These are phyloP conservation scores for Rhodotorula sp. DNA, from an alignment of 1,284 basidiomycete species.

Conservation along the genomic window DNA sequence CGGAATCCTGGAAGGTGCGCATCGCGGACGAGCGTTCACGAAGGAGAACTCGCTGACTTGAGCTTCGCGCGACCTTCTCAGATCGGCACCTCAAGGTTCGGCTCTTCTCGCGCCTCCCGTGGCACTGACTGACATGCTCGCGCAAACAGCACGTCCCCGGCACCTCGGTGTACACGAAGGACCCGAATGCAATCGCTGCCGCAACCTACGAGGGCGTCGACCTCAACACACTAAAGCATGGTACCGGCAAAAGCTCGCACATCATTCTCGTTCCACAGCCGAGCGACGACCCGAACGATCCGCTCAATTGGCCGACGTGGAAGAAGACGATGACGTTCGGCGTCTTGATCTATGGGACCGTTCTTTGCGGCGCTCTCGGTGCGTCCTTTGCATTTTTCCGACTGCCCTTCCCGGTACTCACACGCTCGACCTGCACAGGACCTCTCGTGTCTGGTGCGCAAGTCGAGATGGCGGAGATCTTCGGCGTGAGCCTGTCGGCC, in stretches of 20 bases:
- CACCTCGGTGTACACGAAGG: conserved; percentile 7
- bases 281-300: conserved; percentile 29
- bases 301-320: conserved; percentile 26
- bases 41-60: neutral
- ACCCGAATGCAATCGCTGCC: conserved; percentile 1
- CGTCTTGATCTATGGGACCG: conserved; percentile 19
- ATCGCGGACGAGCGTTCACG: neutral
- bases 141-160: conserved; percentile 8
- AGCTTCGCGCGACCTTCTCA: neutral
- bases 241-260: neutral
- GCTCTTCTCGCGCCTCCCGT: too few relatives aligned
- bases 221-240: neutral
- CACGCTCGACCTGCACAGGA: neutral
- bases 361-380: conserved; percentile 9
- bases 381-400: neutral
- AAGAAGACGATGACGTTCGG: conserved; percentile 24
- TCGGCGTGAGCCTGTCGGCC: neutral
- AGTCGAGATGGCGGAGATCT: neutral
- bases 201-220: conserved; percentile 13
- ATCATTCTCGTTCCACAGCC: conserved; percentile 28
- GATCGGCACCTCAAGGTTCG: conserved; percentile 4
- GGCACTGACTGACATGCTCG: neutral
- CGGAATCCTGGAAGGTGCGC: neutral
- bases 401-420: too few relatives aligned
- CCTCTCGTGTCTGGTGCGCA: conserved; percentile 8